Base-by-base conservation (phyloP, 148 eudicot genomes). In the Oxyria digyna region DNA sequence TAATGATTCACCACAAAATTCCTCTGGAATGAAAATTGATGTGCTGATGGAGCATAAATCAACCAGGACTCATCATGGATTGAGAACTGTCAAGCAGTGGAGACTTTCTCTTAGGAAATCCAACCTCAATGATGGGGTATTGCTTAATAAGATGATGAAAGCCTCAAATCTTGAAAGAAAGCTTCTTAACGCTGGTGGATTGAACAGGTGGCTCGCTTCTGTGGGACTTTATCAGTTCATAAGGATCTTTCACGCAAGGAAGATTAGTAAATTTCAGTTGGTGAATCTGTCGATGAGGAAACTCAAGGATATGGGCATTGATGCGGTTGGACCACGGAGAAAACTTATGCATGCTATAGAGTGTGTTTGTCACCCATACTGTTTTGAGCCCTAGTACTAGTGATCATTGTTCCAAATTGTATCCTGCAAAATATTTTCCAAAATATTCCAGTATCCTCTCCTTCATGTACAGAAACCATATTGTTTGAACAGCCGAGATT, bases 311-410 rank as follows among this genome's bases (percentile, higher is more conserved):
- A 94, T 94, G 98, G 98, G 98, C 73, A 82, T 76, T 35, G 48
- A 64, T 67, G 92, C 92, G 48, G 97, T 94, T 49, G 98, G 98
- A 23, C 98, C 98, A 8, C 83, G 98, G 63, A 82, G 98, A 76
- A 94, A 94, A 78, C 77, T 94, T 75, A 87, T 94, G 75, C 98
- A 94, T 73, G 92, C 98, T 21, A 81, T 94, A 10, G 96, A 90
- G 67, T 88, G 96, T 83, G 80, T 81, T 24, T 85, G 91, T 42
- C 74, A 85, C 71, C 89, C 83, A 29, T 71, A 64, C 27, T 79
- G 83, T 74, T 81, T 80, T 65, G 35, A 72, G 73, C 67, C 67
- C 48, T 55, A 77, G 59, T 55, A 55, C 18, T 14, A 29, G 64
- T 57, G 33, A 23, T 52, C 62, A 52, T 52, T 6, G 27, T 52